Evolutionary conservation across 441 rosid species (phyloP), one percentile per base, ranked within the genome.

Genomic region (Aleurites moluccanus): DNA sequence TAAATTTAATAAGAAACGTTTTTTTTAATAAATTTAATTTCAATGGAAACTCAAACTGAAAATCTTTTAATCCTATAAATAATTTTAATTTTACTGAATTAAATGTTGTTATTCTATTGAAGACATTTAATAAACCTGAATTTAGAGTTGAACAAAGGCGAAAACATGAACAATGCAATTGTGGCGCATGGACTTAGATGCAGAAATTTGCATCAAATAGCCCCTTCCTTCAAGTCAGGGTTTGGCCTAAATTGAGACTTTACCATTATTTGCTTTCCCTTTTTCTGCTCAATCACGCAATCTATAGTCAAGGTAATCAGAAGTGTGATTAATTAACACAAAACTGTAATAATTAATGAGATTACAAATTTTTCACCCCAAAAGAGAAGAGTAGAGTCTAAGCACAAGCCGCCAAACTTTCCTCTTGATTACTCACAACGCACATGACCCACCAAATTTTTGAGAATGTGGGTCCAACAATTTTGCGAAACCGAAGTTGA

Each of bases 401-500:
- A 68, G 69, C 27, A 56, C 27, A 42, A 11, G 15, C 10, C 14
- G 69, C 61, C 61, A 68, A 60, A 59, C 20, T 23, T 38, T 55
- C 27, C 2, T 6, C 63, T 27, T 23, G 77, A 56, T 61, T 69
- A 27, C 52, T 55, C 57, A 72, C 2, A 18, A 4, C 4, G 6
- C 59, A 49, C 64, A 27, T 44, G 49, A 10, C 61, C 52, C 21
- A 21, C 30, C 52, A 23, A 44, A 63, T 25, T 64, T 3, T 1
- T 13, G 23, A 21, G 25, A 15, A 45, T 10, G 33, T 35, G 73
- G 81, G 80, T 38, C 80, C 84, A 20, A n/a, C 18, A 1, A 1
- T 75, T 81, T 73, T 80, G 83, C 77, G 81, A 82, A 81, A 76
- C 70, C 84, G 66, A 87, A 65, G 81, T 64, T 78, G 90, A 87